A percentile compares a stretch with the other conserved stretches of the same genome.
phyloP scores from a whole-genome alignment of 805 yeast genomes.

The Diddensiella caesifluorescens region DNA sequence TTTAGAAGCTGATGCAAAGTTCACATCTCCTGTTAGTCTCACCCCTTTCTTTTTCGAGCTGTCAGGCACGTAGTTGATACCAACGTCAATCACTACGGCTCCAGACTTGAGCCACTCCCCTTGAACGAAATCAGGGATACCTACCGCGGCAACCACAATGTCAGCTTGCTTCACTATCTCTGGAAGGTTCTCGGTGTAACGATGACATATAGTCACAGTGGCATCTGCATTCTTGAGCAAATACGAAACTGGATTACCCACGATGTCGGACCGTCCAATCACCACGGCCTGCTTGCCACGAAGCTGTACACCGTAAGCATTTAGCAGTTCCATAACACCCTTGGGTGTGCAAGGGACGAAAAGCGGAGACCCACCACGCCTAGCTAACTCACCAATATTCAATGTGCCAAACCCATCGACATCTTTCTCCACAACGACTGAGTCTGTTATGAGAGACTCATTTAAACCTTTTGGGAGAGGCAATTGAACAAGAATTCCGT shows the following conservation, averaged over 20 bases:
- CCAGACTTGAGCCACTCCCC: conserved; percentile 85
- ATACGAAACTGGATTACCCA: conserved; percentile 88
- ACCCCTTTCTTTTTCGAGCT: conserved; percentile 67
- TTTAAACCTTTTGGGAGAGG: conserved; percentile 81
- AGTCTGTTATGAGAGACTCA: conserved; percentile 71
- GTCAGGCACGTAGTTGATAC: conserved; percentile 84
- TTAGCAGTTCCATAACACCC: conserved; percentile 78
- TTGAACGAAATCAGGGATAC: conserved; percentile 73
- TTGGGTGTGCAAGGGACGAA: conserved; percentile 95
- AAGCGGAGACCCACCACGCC: conserved; percentile 75
- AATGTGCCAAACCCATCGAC: conserved; percentile 91
- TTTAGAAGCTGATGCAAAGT: conserved; percentile 57
- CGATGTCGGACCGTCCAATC: conserved; percentile 94
- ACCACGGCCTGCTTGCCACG: conserved; percentile 84
- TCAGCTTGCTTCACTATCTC: conserved; percentile 64
- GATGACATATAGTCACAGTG: conserved; percentile 84
- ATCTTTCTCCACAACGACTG: conserved; percentile 79
- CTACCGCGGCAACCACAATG: conserved; percentile 90
- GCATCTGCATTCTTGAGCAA: conserved; percentile 71
- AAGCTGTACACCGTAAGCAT: conserved; percentile 57
- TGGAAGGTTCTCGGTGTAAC: conserved; percentile 62
- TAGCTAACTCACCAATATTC: conserved; percentile 87
- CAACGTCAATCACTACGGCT: conserved; percentile 90
- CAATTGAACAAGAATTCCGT: conserved; percentile 84
- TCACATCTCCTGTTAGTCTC: conserved; percentile 90